Evolutionary conservation across 2,329 filamentous ascomycete genomes (phyloP), one percentile per base, ranked within the genome.

Genomic region (Cordyceps farinosa): DNA sequence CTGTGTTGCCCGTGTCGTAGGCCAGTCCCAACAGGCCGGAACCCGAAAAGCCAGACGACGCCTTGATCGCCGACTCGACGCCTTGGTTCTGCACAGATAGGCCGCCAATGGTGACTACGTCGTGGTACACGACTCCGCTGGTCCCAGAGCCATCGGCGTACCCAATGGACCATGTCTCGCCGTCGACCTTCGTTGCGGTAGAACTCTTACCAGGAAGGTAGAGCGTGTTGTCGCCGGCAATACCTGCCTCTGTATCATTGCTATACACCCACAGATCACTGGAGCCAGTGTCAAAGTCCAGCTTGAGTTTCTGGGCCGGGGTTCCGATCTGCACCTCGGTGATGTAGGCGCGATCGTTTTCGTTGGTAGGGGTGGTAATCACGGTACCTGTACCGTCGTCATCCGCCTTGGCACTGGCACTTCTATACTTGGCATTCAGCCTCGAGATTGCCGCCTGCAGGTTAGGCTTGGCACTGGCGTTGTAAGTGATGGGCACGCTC

Each of bases 91-190:
- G 62, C 9, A 80, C 76, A 22, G 71, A 75, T 44, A 81, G 67
- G 42, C 75, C 75, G 15, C 78, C 79, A 3, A 82, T 69, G 3
- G 71, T 73, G 54, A 81, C 78, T 1, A 65, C 72, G 64, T 82
- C 79, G 17, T 66, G 70, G 70, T 76, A 81, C 3, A 82, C 79
- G 32, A 74, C 69, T 10, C 80, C 80, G 44, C 70, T 73, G 5
- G 77, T 78, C n/a, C 68, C 71, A 67, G 76, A 78, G 3, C 73
- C 72, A 58, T 81, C 79, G n/a, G 77, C 79, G 61, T 81, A 81
- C 1, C 66, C 66, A 63, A 81, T 80, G 42, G 68, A 66, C 80
- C 79, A 82, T 2, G 71, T 69, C 15, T 69, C 69, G 1, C 77
- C 78, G 1, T 65, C 62, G 38, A 80, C 63, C 61, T 71, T 69